Evolutionary conservation across 805 yeast genomes (phyloP).

Genomic region (Yarrowia hollandica): DNA sequence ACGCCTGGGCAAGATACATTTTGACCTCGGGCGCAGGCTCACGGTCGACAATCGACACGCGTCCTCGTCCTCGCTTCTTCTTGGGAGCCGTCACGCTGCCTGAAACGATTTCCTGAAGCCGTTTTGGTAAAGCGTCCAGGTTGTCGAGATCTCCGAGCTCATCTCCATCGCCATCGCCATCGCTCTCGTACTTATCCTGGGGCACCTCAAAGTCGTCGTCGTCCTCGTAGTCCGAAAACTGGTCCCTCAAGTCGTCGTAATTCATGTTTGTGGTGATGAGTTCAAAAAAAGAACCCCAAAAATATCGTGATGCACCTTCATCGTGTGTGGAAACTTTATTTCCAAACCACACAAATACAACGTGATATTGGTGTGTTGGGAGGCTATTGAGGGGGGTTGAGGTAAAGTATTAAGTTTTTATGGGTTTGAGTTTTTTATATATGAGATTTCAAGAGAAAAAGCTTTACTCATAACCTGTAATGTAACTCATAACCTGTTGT

Average conservation of each 20-base stretch:
- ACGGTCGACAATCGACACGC: conserved; percentile 40
- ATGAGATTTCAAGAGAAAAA: no score
- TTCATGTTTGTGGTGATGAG: not conserved
- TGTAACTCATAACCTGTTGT: not conserved
- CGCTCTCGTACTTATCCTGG: conserved; percentile 1
- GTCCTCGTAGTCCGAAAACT: conserved; percentile 24
- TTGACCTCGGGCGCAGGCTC: conserved; percentile 64
- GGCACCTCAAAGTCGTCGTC: conserved; percentile 22
- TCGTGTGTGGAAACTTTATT: not conserved
- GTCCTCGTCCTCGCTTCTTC: conserved; percentile 41
- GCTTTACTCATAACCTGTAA: not conserved
- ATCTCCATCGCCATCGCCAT: conserved; percentile 8
- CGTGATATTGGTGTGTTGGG: no score
- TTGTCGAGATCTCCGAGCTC: conserved; percentile 1
- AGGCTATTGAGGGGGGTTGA: no score
- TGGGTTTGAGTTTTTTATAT: no score
- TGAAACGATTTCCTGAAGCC: conserved; percentile 27
- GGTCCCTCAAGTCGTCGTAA: conserved; percentile 23
- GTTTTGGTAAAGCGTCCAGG: conserved; percentile 3
- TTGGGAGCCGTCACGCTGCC: conserved; percentile 33
- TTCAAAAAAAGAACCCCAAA: no score
- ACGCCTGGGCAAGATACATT: conserved; percentile 65
- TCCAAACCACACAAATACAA: no score
- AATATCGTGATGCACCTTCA: not conserved
- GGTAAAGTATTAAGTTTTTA: no score